Conservation (phyloP, 306 rosid genomes). For the Vigna radiata region DNA sequence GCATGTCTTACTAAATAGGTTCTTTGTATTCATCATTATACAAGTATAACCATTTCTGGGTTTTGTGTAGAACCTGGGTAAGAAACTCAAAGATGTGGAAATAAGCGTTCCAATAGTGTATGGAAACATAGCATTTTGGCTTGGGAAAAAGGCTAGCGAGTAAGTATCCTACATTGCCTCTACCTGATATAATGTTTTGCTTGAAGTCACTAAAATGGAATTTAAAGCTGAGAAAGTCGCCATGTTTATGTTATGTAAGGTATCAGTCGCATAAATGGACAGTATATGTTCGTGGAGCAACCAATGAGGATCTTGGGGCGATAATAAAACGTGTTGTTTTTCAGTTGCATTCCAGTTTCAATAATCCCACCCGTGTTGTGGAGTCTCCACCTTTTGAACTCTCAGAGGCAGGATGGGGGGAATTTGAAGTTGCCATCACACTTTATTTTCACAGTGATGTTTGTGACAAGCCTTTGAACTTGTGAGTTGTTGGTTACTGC, state of each 20-base stretch:
- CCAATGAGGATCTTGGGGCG: slow-evolving; percentile 75
- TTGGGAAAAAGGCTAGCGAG: slow-evolving; percentile 90
- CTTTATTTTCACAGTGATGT: slow-evolving; percentile 73
- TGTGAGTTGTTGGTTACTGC: slow-evolving; percentile 61
- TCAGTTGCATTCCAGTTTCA: slow-evolving; percentile 90
- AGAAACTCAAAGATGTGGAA: slow-evolving; percentile 76
- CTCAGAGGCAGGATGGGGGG: slow-evolving; percentile 90
- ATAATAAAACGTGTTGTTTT: slow-evolving; percentile 72
- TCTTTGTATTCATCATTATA: slow-evolving; percentile 19
- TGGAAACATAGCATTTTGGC: slow-evolving; percentile 88
- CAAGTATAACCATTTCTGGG: slow-evolving; percentile 44
- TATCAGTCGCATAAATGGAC: slow-evolving; percentile 86
- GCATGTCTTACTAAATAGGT: not conserved
- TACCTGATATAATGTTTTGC: slow-evolving; percentile 26
- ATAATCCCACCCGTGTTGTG: slow-evolving; percentile 72
- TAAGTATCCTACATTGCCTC: slow-evolving; percentile 55
- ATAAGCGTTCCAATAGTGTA: slow-evolving; percentile 79
- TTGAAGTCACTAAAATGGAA: slow-evolving; percentile 36
- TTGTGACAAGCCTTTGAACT: slow-evolving; percentile 77
- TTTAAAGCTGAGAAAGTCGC: slow-evolving; percentile 21
- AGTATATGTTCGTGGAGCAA: slow-evolving; percentile 78
- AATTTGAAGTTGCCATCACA: slow-evolving; percentile 78
- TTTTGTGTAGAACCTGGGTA: slow-evolving; percentile 63
- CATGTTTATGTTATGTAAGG: slow-evolving; percentile 53
- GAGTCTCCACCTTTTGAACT: slow-evolving; percentile 84